These are phyloP conservation scores for Trichoderma semiorbis DNA, from an alignment of 2,329 filamentous ascomycete species.

Conservation along the genomic window DNA sequence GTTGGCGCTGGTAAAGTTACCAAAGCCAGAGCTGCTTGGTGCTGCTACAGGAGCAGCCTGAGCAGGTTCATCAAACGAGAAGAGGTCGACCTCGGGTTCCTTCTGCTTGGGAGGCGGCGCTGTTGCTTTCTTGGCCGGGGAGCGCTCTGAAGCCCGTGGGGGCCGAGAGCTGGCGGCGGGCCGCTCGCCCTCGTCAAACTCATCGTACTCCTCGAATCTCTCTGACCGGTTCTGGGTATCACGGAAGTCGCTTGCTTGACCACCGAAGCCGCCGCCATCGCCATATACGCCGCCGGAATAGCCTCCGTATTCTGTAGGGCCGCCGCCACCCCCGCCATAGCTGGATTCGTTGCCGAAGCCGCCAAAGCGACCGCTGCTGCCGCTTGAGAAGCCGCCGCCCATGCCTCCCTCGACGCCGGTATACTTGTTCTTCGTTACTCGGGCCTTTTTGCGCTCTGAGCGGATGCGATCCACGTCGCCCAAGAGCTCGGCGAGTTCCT, in stretches of 20 bases:
- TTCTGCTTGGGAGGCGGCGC: constrained; percentile 73
- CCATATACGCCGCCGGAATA: constrained; percentile 78
- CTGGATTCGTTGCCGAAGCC: constrained; percentile 89
- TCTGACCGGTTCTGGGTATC: constrained; percentile 61
- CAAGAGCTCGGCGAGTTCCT: constrained; percentile 91
- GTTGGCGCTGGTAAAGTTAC: constrained; percentile 37
- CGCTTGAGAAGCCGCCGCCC: constrained; percentile 55
- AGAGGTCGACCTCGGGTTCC: constrained; percentile 85
- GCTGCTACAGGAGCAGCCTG: constrained; percentile 41
- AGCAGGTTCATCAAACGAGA: constrained; percentile 80
- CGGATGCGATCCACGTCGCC: constrained; percentile 87
- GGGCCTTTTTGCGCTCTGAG: constrained; percentile 81
- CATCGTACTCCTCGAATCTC: constrained; percentile 94
- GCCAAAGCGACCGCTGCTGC: constrained; percentile 61
- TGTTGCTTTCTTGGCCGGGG: constrained; percentile 39
- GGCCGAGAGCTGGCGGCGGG: constrained; percentile 45
- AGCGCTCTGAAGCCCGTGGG: constrained; percentile 32
- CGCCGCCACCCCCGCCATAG: constrained; percentile 56
- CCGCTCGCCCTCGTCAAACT: constrained; percentile 74
- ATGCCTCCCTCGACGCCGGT: constrained; percentile 85
- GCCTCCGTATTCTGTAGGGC: constrained; percentile 48
- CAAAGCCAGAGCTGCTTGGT: constrained; percentile 46
- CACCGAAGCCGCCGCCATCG: constrained; percentile 92
- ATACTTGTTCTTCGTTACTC: constrained; percentile 89
- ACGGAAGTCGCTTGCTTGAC: constrained; percentile 65